phyloP scores from a whole-genome alignment of 495 filamentous ascomycete species.

The Recurvomyces mirabilis region DNA sequence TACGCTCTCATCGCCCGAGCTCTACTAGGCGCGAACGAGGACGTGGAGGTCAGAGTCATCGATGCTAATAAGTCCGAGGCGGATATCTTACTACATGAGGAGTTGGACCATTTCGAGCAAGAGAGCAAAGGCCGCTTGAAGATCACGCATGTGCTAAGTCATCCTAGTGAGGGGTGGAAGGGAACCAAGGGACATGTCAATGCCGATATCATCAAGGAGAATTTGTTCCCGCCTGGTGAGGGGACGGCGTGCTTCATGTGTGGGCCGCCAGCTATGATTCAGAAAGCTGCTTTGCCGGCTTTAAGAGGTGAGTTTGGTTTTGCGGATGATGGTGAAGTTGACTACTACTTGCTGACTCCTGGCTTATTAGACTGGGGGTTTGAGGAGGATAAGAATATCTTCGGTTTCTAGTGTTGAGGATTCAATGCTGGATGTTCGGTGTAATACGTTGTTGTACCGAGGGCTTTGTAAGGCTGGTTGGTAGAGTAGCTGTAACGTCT shows the following conservation, averaged over 20 bases:
- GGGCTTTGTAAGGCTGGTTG: too few relatives aligned
- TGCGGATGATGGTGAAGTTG: too few relatives aligned
- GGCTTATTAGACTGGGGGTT: constrained; percentile 10
- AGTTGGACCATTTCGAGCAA: constrained; percentile 22
- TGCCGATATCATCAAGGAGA: constrained; percentile 24
- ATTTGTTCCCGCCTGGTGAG: constrained; percentile 26
- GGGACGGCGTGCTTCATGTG: constrained; percentile 25
- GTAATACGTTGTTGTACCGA: too few relatives aligned
- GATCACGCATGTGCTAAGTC: constrained; percentile 30
- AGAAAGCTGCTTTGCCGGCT: constrained; percentile 29
- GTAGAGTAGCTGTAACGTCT: too few relatives aligned
- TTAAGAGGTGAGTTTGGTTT: constrained; percentile 19
- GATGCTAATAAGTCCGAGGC: constrained; percentile 35
- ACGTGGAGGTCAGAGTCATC: constrained; percentile 25
- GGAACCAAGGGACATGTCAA: constrained; percentile 28
- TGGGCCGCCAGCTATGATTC: constrained; percentile 31
- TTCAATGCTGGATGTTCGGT: too few relatives aligned
- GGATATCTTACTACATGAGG: constrained; percentile 30
- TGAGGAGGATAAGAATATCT: constrained; percentile 12
- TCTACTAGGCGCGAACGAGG: constrained; percentile 14
- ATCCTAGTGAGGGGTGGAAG: constrained; percentile 26
- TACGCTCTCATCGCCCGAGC: constrained; percentile 29
- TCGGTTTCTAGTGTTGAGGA: constrained; percentile 7
- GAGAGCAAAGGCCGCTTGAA: constrained; percentile 25
- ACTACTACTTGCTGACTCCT: neutral